phyloP scores from a whole-genome alignment of 2,329 filamentous ascomycete genomes.

The Colletotrichum nymphaeae region DNA sequence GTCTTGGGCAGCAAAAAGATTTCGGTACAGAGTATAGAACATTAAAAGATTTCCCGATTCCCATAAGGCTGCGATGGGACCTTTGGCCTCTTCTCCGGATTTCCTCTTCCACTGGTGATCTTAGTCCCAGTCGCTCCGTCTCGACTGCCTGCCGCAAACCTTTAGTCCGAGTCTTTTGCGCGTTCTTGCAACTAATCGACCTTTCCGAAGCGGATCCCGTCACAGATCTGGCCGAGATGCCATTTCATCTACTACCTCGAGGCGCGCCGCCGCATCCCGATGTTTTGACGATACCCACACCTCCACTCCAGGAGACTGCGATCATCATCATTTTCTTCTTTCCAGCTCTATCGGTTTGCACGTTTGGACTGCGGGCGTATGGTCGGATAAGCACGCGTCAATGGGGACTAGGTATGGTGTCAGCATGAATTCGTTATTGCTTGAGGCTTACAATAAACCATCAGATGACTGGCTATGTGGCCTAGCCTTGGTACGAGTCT shows the following conservation, averaged over 20 bases:
- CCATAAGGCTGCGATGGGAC: background rate
- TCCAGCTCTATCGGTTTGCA: conserved; percentile 43
- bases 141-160: background rate
- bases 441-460: background rate
- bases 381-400: conserved; percentile 41
- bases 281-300: conserved; percentile 44
- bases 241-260: background rate
- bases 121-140: background rate
- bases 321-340: conserved; percentile 47
- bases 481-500: conserved; percentile 37
- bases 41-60: background rate
- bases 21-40: background rate
- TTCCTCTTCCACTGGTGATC: background rate
- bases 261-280: conserved; percentile 36
- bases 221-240: background rate
- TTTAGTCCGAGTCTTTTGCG: background rate
- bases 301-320: conserved; percentile 44
- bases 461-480: conserved; percentile 42
- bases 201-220: background rate
- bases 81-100: background rate
- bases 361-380: conserved; percentile 39
- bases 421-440: background rate
- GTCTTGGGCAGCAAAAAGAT: background rate
- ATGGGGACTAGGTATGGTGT: conserved; percentile 40
- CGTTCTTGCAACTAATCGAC: background rate